A percentile compares a stretch with the other conserved stretches of the same genome.
Conservation (phyloP, 163 green algal species). For the Volvox carteri region DNA sequence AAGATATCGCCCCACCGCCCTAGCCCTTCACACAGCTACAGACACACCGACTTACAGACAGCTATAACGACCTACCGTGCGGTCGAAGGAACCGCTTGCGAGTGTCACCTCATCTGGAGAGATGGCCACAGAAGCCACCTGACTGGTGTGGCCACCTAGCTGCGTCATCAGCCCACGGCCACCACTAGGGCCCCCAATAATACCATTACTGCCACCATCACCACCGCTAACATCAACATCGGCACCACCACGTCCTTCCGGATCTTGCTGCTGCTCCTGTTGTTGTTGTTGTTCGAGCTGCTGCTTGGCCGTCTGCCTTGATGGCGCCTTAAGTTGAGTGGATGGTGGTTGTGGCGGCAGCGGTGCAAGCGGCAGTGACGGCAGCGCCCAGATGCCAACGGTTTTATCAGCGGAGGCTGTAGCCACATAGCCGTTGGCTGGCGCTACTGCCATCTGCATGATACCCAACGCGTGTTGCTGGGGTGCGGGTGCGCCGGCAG, state of each 20-base stretch:
- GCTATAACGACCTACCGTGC: constrained; percentile 17
- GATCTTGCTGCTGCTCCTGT: not conserved
- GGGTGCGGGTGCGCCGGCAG: not conserved
- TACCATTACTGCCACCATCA: no score
- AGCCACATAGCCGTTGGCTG: constrained; percentile 24
- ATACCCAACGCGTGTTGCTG: constrained; percentile 21
- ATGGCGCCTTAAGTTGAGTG: no score
- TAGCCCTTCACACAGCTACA: no score
- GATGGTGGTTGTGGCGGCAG: not conserved
- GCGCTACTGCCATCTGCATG: constrained; percentile 19
- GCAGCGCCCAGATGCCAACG: constrained; percentile 31
- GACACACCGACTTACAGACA: not conserved
- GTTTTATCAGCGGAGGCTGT: constrained; percentile 33
- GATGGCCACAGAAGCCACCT: not conserved
- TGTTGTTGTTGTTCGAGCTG: not conserved
- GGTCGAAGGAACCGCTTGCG: constrained; percentile 18
- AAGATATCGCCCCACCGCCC: no score
- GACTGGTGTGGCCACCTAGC: not conserved
- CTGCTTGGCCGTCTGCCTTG: not conserved
- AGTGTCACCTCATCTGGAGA: constrained; percentile 15
- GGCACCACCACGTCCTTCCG: no score
- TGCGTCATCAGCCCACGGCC: not conserved
- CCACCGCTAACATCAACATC: no score
- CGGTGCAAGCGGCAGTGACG: not conserved
- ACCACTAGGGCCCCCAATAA: not conserved